Evolutionary conservation across 2,329 filamentous ascomycete genomes (phyloP).

Genomic region (Chaetomium strumarium): DNA sequence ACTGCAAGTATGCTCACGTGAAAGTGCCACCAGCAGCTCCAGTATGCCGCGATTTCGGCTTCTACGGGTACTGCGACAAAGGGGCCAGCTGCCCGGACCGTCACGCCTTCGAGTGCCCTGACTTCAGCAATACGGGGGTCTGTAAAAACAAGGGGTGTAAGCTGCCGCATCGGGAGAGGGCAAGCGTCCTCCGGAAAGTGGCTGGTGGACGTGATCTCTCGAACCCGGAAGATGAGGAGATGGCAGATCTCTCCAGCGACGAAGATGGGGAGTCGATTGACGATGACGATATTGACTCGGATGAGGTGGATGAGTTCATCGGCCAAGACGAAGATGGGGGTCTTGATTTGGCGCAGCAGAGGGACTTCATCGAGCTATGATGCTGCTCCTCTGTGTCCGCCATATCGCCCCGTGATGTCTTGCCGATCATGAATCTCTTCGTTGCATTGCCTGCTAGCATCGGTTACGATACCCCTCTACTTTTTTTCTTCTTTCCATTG

Average conservation of each 20-base stretch:
- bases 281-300: slow-evolving; percentile 75
- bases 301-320: slow-evolving; percentile 63
- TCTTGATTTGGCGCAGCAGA: slow-evolving; percentile 50
- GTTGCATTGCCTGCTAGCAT: slow-evolving; percentile 14
- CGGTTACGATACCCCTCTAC: slow-evolving; percentile 8
- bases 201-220: slow-evolving; percentile 48
- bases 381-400: slow-evolving; percentile 25
- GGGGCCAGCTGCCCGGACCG: slow-evolving; percentile 71
- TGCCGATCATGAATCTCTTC: slow-evolving; percentile 11
- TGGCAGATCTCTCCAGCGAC: slow-evolving; percentile 71
- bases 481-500: neutral
- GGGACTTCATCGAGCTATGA: slow-evolving; percentile 53
- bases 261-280: slow-evolving; percentile 62
- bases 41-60: slow-evolving; percentile 80
- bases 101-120: slow-evolving; percentile 89
- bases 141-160: slow-evolving; percentile 80
- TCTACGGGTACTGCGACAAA: slow-evolving; percentile 81
- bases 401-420: slow-evolving; percentile 19
- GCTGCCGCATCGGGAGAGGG: slow-evolving; percentile 80
- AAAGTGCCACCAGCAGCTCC: slow-evolving; percentile 68
- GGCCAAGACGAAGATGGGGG: slow-evolving; percentile 48
- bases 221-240: slow-evolving; percentile 43
- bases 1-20: slow-evolving; percentile 83
- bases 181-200: slow-evolving; percentile 65
- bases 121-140: slow-evolving; percentile 83